A percentile compares a stretch with the other conserved stretches of the same genome.
Evolutionary conservation across 2,329 filamentous ascomycete genomes (phyloP).

Genomic region (Sphaceloma murrayae): DNA sequence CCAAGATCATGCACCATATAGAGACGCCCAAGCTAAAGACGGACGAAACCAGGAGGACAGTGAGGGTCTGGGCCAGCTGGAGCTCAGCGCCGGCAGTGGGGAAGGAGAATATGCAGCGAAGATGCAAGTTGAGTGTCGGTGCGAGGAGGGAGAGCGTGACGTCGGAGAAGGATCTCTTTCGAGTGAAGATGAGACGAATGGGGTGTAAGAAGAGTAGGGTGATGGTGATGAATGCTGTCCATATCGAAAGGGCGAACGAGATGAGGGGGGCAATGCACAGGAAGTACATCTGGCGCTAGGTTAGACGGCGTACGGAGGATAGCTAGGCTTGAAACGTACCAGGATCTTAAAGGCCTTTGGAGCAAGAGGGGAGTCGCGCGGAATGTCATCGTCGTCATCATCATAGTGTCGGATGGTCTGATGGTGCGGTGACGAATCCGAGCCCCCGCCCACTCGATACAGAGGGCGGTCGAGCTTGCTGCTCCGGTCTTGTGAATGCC

Average conservation of each 20-base stretch:
- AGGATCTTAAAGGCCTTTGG: constrained; percentile 38
- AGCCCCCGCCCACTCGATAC: constrained; percentile 22
- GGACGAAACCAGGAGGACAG: constrained; percentile 47
- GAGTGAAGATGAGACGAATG: constrained; percentile 33
- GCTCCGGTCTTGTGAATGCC: background rate
- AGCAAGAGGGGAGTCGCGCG: constrained; percentile 33
- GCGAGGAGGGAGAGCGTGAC: constrained; percentile 45
- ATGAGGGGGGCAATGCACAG: constrained; percentile 46
- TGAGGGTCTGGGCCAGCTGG: constrained; percentile 35
- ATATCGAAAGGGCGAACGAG: constrained; percentile 45
- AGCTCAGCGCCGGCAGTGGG: constrained; percentile 30
- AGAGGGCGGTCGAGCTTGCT: constrained; percentile 17
- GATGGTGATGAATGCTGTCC: constrained; percentile 45
- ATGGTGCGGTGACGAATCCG: constrained; percentile 21
- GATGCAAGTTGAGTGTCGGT: constrained; percentile 44
- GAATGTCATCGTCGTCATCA: constrained; percentile 28
- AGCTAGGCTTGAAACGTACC: constrained; percentile 26
- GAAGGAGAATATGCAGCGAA: constrained; percentile 39
- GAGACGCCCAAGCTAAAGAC: constrained; percentile 48
- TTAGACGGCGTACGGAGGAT: background rate
- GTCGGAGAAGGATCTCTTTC: constrained; percentile 36
- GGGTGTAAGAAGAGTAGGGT: constrained; percentile 44
- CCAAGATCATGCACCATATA: constrained; percentile 49
- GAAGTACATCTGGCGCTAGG: constrained; percentile 38
- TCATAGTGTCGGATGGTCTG: constrained; percentile 20